These are phyloP conservation scores for Magnusiomyces suaveolens DNA, from an alignment of 1,139 yeast genomes.

Conservation along the genomic window DNA sequence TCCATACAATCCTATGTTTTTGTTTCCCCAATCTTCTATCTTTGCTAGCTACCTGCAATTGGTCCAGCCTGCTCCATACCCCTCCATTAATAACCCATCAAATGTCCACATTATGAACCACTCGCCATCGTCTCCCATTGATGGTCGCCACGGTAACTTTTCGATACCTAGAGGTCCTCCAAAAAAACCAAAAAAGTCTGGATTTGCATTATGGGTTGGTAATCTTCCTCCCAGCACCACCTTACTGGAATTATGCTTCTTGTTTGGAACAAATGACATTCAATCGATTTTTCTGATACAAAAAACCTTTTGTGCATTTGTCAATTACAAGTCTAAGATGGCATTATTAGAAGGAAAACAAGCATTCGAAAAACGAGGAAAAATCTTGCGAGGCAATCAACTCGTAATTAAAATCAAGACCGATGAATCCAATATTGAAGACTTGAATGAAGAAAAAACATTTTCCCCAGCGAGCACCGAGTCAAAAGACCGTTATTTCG, in stretches of 20 bases:
- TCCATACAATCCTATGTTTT: slow-evolving; percentile 9
- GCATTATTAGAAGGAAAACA: slow-evolving; percentile 29
- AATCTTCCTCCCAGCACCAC: slow-evolving; percentile 32
- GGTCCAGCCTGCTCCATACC: slow-evolving; percentile 4
- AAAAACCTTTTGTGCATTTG: slow-evolving; percentile 35
- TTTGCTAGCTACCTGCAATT: slow-evolving; percentile 14
- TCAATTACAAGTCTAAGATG: slow-evolving; percentile 27
- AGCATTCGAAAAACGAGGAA: slow-evolving; percentile 25
- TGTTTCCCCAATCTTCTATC: slow-evolving; percentile 13
- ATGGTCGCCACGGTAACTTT: too few species aligned
- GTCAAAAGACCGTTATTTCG: slow-evolving; percentile 29
- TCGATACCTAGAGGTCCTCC: slow-evolving; percentile 28
- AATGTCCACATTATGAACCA: too few species aligned
- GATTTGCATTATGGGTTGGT: slow-evolving; percentile 37
- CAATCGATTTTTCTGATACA: slow-evolving; percentile 34
- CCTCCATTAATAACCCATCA: too few species aligned
- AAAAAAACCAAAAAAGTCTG: slow-evolving; percentile 32
- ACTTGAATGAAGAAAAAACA: neutral
- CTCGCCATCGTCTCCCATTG: too few species aligned
- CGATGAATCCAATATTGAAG: neutral
- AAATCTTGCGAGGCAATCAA: slow-evolving; percentile 27
- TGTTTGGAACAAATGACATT: slow-evolving; percentile 33
- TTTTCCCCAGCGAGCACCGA: neutral
- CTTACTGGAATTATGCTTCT: slow-evolving; percentile 28
- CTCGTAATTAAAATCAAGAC: slow-evolving; percentile 25